phyloP scores from a whole-genome alignment of 768 basidiomycete species.

The Rhizopogon sp. region DNA sequence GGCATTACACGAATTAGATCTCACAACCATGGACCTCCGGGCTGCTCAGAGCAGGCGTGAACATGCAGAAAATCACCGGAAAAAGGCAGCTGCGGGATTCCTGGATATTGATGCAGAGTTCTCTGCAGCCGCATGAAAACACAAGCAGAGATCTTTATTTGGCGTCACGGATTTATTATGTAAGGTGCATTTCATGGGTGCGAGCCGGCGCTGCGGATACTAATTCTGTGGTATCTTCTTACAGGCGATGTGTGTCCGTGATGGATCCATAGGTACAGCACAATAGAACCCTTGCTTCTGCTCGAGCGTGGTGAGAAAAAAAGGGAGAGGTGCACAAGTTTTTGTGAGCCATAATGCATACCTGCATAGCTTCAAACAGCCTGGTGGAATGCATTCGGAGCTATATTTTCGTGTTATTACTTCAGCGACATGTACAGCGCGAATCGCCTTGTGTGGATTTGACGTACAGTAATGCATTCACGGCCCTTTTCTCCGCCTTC shows the following conservation, averaged over 20 bases:
- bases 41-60: conserved; percentile 54
- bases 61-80: conserved; percentile 53
- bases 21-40: conserved; percentile 54
- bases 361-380: conserved; percentile 73
- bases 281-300: conserved; percentile 68
- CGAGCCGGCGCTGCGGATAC: neutral
- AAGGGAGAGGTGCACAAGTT: neutral
- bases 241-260: conserved; percentile 64
- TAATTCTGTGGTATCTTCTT: conserved; percentile 48
- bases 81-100: conserved; percentile 56
- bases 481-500: conserved; percentile 32
- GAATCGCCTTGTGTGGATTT: neutral
- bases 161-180: neutral
- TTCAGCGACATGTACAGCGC: conserved; percentile 6
- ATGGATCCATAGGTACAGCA: conserved; percentile 60
- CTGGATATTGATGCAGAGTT: conserved; percentile 50
- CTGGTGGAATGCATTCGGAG: conserved; percentile 57
- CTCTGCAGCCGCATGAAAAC: neutral
- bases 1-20: conserved; percentile 58
- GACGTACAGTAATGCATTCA: conserved; percentile 55
- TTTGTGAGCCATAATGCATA: conserved; percentile 16
- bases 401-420: conserved; percentile 29
- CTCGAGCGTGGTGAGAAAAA: conserved; percentile 3
- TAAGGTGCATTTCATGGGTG: neutral
- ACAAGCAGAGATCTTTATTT: neutral